Base-by-base conservation (phyloP, 2,329 filamentous ascomycete species). In the Pseudopithomyces chartarum region DNA sequence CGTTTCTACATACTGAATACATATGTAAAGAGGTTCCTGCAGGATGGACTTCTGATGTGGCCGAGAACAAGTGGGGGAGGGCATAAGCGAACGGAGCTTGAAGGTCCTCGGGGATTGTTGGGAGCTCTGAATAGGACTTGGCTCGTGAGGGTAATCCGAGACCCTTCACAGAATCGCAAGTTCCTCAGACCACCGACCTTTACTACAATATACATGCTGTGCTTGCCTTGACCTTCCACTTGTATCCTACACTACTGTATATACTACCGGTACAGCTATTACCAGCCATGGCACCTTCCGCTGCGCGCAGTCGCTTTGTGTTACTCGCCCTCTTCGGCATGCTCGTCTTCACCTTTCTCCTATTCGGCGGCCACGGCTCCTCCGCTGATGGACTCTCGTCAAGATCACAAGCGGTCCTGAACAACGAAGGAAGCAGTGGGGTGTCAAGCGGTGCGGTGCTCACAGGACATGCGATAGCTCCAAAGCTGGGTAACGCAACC, bases 401-500 rank as follows among this genome's bases (percentile, higher is more conserved):
- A 13, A 57, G 66, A 45, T 34, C 54, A 39, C 57, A 61, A 22
- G 58, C 56, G 48, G 60, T 63, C 42, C 53, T 61, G 66, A 45
- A 54, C 59, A 48, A 56, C 59, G 34, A 43, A 17, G 47, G 44
- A 34, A 29, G 26, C 26, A 29, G 26, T 8, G 44, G 38, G 33
- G 26, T n/a, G 59, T 56, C 59, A 20, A 69, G 71, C 55, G 63
- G 62, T 36, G 59, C 69, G 11, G 62, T 71, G 36, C 79, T 92
- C 20, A 81, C 82, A 17, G 90, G 90, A 54, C 86, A 86, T 54
- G 88, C 87, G 3, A 94, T 92, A 67, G 90, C 90, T 49, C 88
- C 90, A 1, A 92, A 91, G 77, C 80, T 95, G 52, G 91, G 90
- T 70, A 95, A 95, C 76, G 90, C 89, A 58, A 95, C 91, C 6